phyloP scores from a whole-genome alignment of 202 grass and related monocot genomes.

The Thinopyrum obtusiflorum region DNA sequence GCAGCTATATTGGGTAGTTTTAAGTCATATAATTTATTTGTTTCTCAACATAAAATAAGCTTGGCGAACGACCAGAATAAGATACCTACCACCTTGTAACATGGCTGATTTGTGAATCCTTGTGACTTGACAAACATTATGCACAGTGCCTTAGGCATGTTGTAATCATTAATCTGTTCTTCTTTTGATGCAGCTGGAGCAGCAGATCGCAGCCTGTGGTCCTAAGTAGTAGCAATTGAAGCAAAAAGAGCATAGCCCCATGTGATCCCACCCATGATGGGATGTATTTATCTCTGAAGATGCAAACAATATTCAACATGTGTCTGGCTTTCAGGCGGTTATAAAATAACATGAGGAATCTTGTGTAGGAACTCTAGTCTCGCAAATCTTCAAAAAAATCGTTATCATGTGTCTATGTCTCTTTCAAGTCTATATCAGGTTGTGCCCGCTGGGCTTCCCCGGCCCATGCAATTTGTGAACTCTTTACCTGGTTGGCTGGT shows the following conservation, averaged over 20 bases:
- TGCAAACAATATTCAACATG: conserved; percentile 27
- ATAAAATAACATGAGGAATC: conserved; percentile 22
- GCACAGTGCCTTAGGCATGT: not conserved
- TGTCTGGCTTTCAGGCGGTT: not conserved
- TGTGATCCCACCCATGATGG: not conserved
- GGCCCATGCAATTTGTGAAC: too few relatives aligned
- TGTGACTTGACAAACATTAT: not conserved
- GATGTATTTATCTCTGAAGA: conserved; percentile 28
- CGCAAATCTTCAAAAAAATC: conserved; percentile 1
- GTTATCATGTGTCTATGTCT: not conserved
- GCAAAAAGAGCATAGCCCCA: not conserved
- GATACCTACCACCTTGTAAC: not conserved
- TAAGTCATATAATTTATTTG: not conserved
- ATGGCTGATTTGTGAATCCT: not conserved
- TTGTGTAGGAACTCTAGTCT: not conserved
- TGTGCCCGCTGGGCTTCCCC: not conserved
- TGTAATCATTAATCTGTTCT: not conserved
- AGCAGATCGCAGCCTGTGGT: conserved; percentile 61
- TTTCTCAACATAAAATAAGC: not conserved
- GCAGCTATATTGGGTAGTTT: not conserved
- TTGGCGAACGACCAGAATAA: not conserved
- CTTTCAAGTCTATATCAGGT: not conserved
- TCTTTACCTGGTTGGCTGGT: too few relatives aligned
- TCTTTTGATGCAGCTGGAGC: conserved; percentile 68
- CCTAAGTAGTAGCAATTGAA: conserved; percentile 35